These are phyloP conservation scores for Phytophthora sansomeana DNA, from an alignment of 352 stramenopile species.

Conservation along the genomic window DNA sequence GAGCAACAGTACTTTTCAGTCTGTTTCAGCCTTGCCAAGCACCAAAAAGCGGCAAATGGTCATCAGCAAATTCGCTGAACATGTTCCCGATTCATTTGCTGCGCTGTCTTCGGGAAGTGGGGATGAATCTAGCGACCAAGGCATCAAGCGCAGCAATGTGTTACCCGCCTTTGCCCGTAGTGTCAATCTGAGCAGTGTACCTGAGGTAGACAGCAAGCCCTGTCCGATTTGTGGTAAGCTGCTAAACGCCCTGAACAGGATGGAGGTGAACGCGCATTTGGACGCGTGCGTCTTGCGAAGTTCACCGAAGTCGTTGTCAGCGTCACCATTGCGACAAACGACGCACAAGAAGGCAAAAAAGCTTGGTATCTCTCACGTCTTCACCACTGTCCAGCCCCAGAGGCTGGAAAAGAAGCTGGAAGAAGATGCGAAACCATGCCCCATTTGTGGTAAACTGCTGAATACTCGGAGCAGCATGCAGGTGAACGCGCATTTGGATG, in stretches of 20 bases:
- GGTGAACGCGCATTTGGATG: constrained; percentile 74
- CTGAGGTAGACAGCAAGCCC: constrained; percentile 36
- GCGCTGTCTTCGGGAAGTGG: constrained; percentile 2
- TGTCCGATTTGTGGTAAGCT: constrained; percentile 62
- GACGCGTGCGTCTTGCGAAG: constrained; percentile 52
- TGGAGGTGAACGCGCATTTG: constrained; percentile 74
- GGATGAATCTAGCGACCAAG: constrained; percentile 5
- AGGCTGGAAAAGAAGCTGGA: neutral
- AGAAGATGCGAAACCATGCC: constrained; percentile 46
- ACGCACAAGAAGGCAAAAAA: constrained; percentile 23
- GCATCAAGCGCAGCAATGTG: neutral
- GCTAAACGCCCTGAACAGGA: constrained; percentile 57
- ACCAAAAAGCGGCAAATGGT: constrained; percentile 51
- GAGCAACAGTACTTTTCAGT: constrained; percentile 15
- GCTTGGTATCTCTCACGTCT: constrained; percentile 10
- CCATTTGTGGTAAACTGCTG: constrained; percentile 65
- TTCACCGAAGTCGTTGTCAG: constrained; percentile 1
- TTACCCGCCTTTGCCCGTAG: constrained; percentile 5
- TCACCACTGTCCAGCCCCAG: constrained; percentile 6
- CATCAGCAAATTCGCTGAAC: constrained; percentile 55
- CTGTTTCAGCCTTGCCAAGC: constrained; percentile 2
- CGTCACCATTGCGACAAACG: constrained; percentile 15
- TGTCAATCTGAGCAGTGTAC: constrained; percentile 2
- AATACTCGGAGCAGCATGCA: constrained; percentile 59
- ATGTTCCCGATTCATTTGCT: constrained; percentile 14